Evolutionary conservation across 768 basidiomycete genomes (phyloP).

Genomic region (Mycena crocata): DNA sequence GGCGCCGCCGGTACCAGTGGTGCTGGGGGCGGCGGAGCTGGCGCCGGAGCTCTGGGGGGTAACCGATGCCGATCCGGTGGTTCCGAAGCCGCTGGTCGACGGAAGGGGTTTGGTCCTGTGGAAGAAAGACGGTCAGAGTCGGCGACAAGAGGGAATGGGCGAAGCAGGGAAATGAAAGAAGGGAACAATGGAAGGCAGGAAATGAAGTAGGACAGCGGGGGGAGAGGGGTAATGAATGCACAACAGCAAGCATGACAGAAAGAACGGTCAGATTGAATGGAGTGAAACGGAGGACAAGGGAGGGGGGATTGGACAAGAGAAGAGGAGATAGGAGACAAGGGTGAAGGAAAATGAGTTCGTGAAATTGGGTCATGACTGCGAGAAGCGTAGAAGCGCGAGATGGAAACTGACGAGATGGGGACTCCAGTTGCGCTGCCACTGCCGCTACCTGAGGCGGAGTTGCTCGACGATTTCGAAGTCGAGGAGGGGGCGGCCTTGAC

Average conservation of each 20-base stretch:
- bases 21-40: constrained; percentile 4
- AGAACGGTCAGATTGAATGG: background rate
- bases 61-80: background rate
- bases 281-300: background rate
- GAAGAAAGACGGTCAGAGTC: background rate
- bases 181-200: too few species aligned
- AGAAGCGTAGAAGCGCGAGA: too few species aligned
- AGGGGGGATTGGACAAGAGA: background rate
- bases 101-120: constrained; percentile 14
- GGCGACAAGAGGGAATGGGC: background rate
- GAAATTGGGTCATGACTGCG: too few species aligned
- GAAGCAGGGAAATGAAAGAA: too few species aligned
- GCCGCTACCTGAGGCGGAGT: background rate
- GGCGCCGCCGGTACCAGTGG: constrained; percentile 5
- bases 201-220: background rate
- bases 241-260: background rate
- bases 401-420: constrained; percentile 15
- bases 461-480: constrained; percentile 2
- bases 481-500: constrained; percentile 6
- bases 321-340: background rate
- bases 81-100: background rate
- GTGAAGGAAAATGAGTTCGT: too few species aligned
- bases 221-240: too few species aligned
- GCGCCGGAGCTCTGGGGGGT: background rate
- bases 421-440: background rate